These are phyloP conservation scores for Wickerhamiella allomyrinae DNA, from an alignment of 805 yeast genomes.

Conservation along the genomic window DNA sequence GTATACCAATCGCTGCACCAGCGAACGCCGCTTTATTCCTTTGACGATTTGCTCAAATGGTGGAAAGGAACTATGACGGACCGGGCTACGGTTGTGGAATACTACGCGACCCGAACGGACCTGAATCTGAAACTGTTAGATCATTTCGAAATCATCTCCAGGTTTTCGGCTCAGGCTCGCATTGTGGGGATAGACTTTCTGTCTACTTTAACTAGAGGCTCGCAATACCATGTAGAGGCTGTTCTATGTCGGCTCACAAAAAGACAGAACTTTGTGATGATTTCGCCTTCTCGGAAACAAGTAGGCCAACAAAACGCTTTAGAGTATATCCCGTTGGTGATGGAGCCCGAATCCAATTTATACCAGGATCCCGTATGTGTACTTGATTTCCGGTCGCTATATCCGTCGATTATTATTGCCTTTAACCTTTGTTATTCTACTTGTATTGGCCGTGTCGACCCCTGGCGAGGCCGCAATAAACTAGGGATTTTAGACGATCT, in stretches of 20 bases:
- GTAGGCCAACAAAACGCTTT: conserved; percentile 76
- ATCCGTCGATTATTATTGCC: conserved; percentile 86
- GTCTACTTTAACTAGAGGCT: conserved; percentile 79
- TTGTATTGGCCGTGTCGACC: conserved; percentile 26
- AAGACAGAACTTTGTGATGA: conserved; percentile 52
- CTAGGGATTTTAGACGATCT: conserved; percentile 29
- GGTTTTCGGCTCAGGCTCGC: conserved; percentile 71
- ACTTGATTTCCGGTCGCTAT: conserved; percentile 82
- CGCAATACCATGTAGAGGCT: conserved; percentile 89
- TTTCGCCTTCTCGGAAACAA: conserved; percentile 67
- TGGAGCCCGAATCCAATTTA: conserved; percentile 80
- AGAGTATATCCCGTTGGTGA: conserved; percentile 75
- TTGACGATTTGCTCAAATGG: conserved; percentile 35
- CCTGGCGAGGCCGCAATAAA: conserved; percentile 24
- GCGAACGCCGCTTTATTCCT: conserved; percentile 49
- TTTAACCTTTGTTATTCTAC: conserved; percentile 55
- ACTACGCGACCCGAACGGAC: conserved; percentile 33
- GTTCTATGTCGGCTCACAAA: conserved; percentile 61
- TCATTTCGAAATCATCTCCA: conserved; percentile 49
- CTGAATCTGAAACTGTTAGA: conserved; percentile 36
- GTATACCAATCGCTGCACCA: conserved; percentile 52
- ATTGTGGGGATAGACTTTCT: conserved; percentile 79
- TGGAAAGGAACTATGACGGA: conserved; percentile 22
- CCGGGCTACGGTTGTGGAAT: conserved; percentile 30
- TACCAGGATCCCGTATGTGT: conserved; percentile 85